Evolutionary conservation across 129 eudicot species (phyloP).

Genomic region (Scalesia atractyloides): DNA sequence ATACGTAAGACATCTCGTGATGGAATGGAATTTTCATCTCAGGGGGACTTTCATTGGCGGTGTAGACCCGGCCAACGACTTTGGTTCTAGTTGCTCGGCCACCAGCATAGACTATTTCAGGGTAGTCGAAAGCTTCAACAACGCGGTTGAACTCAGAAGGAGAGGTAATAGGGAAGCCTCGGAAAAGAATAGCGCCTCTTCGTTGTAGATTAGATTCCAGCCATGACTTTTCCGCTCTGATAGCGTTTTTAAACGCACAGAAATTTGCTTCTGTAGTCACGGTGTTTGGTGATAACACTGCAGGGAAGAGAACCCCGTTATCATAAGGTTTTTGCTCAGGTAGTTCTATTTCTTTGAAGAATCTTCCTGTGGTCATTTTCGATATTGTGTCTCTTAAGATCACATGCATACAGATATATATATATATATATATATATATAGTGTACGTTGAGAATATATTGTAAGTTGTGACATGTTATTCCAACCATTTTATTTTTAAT

Average conservation of each 20-base stretch:
- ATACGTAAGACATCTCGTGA: constrained; percentile 83
- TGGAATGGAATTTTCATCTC: constrained; percentile 76
- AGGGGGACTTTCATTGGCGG: constrained; percentile 78
- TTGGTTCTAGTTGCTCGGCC: constrained; percentile 72
- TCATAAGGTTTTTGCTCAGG: constrained; percentile 47
- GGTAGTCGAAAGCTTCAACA: constrained; percentile 76
- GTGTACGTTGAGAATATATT: too few relatives aligned
- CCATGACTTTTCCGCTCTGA: constrained; percentile 58
- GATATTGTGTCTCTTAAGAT: neutral
- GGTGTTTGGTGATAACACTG: constrained; percentile 48
- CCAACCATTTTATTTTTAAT: too few relatives aligned
- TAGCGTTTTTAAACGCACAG: constrained; percentile 31
- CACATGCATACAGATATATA: too few relatives aligned
- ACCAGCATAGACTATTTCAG: constrained; percentile 61
- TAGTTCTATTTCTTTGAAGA: constrained; percentile 23
- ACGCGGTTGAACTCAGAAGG: constrained; percentile 69
- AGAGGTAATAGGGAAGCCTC: constrained; percentile 50
- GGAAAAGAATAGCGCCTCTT: constrained; percentile 64
- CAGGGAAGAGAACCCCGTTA: constrained; percentile 43
- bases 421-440: too few relatives aligned
- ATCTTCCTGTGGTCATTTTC: constrained; percentile 24
- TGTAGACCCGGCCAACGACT: constrained; percentile 76
- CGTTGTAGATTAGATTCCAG: constrained; percentile 44
- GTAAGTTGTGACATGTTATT: too few relatives aligned
- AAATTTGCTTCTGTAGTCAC: neutral